A percentile compares a stretch with the other conserved stretches of the same genome.
These are phyloP conservation scores for Hansenula anomala DNA, from an alignment of 1,139 yeast species.

Conservation along the genomic window DNA sequence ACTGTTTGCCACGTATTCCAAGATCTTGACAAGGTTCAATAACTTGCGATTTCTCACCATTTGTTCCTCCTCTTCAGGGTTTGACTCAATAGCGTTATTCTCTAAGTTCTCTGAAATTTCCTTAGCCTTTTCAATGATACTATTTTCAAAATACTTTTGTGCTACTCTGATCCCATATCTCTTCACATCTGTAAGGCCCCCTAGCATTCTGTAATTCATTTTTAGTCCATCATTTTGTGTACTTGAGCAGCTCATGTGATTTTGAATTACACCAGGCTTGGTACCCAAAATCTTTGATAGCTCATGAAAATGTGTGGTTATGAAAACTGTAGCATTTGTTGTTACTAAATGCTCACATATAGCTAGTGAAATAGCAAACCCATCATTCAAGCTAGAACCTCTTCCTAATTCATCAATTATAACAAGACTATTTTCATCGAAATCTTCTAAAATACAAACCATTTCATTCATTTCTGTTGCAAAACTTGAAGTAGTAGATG, in stretches of 20 bases:
- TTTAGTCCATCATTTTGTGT: conserved; percentile 19
- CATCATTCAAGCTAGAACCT: conserved; percentile 38
- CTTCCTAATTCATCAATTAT: conserved; percentile 44
- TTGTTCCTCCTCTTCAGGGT: conserved; percentile 4
- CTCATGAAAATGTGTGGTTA: conserved; percentile 37
- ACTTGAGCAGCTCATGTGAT: conserved; percentile 25
- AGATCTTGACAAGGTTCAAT: conserved; percentile 4
- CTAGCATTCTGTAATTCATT: conserved; percentile 26
- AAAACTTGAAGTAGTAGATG: conserved; percentile 34
- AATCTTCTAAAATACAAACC: conserved; percentile 33
- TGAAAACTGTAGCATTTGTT: conserved; percentile 26
- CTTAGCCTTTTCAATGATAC: conserved; percentile 24
- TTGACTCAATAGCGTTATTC: conserved; percentile 1
- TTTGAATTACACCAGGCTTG: conserved; percentile 27
- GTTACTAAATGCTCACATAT: conserved; percentile 29
- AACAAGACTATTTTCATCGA: conserved; percentile 28
- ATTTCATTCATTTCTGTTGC: conserved; percentile 42
- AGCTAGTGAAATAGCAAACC: conserved; percentile 35
- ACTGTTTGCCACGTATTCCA: conserved; percentile 4
- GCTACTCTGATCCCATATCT: conserved; percentile 29
- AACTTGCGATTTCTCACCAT: conserved; percentile 7
- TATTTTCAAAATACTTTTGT: conserved; percentile 20
- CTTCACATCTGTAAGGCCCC: conserved; percentile 21
- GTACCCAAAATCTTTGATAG: conserved; percentile 28
- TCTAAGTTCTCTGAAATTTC: conserved; percentile 22